Evolutionary conservation across 2,329 filamentous ascomycete genomes (phyloP), one percentile per base, ranked within the genome.

Genomic region (Cladophialophora bantiana): DNA sequence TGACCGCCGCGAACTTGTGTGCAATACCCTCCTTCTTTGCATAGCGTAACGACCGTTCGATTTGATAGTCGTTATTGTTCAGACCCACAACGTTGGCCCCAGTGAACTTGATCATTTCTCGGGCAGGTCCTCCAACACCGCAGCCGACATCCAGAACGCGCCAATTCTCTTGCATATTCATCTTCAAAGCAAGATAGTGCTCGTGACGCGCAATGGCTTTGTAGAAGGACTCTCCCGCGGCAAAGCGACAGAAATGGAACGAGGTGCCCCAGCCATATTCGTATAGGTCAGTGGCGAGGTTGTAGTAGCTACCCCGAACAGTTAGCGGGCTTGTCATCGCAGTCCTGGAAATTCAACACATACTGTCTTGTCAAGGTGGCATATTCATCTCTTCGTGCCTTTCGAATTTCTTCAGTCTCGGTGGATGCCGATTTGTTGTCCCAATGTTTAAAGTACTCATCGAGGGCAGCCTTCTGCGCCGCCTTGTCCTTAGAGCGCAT

Each of bases 11-110:
- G 72, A 97, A 83, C 83, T 97, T 93, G 75, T 92, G 80, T 1
- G 89, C 85, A 60, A 98, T 83, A 59, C 90, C 89, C 81, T 96
- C 92, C 80, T 93, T 92, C 69, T 86, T 81, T 2, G 94, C 93
- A 77, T 97, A 97, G 62, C 86, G 84, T 13, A 89, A 93, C n/a
- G 94, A 94, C 72, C 95, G 92, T 78, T 97, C 88, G 72, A 98
- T 97, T 83, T 98, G 95, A 84, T 99, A 99, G 83, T 97, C 93
- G 81, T 98, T 98, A 88, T 97, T 98, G 88, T 98, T 99, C 78
- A 98, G 83, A 52, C 95, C 95, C 31, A 93, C 90, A 70, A 98
- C 87, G 74, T 97, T 93, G 74, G 88, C 90, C 68, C 92, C 94
- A 10, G 92, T 90, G 83, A 99, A 99, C 82, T 96, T 96, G 82